Evolutionary conservation across 257 asterid species (phyloP), one percentile per base, ranked within the genome.

Genomic region (Hygrophila difformis): DNA sequence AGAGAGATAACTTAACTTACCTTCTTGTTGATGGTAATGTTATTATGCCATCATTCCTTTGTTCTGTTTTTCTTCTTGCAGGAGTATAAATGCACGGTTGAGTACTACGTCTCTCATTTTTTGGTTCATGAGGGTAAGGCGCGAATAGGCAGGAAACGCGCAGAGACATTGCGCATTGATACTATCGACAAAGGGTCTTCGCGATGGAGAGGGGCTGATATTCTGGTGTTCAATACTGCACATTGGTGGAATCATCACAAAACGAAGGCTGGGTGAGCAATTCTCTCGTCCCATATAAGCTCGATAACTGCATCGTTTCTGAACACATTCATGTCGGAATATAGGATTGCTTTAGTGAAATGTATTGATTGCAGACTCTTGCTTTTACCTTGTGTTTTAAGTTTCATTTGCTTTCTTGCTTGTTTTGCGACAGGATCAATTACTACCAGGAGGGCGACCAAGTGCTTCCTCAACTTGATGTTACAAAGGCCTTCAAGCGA

Each of bases 241-340:
- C 96, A 91, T 57, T 91, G 95, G 96, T 91, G 96, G 98, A 77
- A 39, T 47, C 96, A 86, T 75, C 74, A 66, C 33, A 91, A 91
- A 61, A 82, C 95, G 5, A 82, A 76, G 70, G 79, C 96, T 0
- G 95, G 98, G 98, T 85, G 46, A 65, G 73, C 52, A 41, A 31
- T 28, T 1, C 22, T 57, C 23, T 49, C 43, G 12, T 36, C 2
- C 14, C n/a, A n/a, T n/a, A n/a, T 15, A 9, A 33, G 12, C 38
- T 33, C 38, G 12, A 33, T 14, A 33, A 33, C 5, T 19, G 31
- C 11, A 31, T 5, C 13, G 23, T 43, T 43, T 55, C 16, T 20
- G 33, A 9, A 26, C 51, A 18, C 29, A 24, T 24, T n/a, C n/a
- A n/a, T n/a, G n/a, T n/a, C n/a, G n/a, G n/a, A 24, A 24, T 24